Conservation (phyloP, 106 monocot genomes). For the Dendrobium officinale region DNA sequence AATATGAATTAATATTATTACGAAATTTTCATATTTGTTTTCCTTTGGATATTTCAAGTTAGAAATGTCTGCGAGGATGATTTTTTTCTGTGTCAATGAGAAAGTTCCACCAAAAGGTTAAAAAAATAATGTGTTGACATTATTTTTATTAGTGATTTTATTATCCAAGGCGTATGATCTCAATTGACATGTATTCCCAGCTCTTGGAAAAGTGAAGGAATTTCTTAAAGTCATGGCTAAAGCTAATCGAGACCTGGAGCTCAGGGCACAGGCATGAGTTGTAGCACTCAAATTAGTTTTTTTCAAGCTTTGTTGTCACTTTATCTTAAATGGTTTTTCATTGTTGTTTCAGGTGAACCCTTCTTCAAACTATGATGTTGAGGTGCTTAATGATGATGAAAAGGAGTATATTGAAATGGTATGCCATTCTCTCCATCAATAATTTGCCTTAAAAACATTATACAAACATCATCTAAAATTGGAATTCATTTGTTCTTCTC, state of each 20-base stretch:
- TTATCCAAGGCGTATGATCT: neutral
- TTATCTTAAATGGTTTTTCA: neutral
- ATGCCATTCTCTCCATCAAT: neutral
- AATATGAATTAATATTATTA: too few species aligned
- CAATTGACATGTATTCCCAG: constrained; percentile 19
- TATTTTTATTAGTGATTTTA: too few species aligned
- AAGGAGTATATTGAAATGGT: constrained; percentile 80
- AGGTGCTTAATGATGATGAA: constrained; percentile 68
- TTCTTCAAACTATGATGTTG: constrained; percentile 48
- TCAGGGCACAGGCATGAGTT: constrained; percentile 24
- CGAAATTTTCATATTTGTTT: too few species aligned
- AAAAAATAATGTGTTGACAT: too few species aligned
- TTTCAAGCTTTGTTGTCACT: neutral
- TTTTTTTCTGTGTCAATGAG: too few species aligned
- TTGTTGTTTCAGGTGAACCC: constrained; percentile 33
- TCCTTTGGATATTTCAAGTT: too few species aligned
- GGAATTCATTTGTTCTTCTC: neutral
- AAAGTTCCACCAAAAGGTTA: too few species aligned
- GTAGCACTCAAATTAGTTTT: neutral
- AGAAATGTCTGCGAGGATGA: too few species aligned
- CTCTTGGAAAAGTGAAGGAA: constrained; percentile 73
- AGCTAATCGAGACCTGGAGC: constrained; percentile 64
- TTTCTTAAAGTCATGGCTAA: constrained; percentile 71
- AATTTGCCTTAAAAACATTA: neutral
- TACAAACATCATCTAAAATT: neutral